Evolutionary conservation across 768 basidiomycete genomes (phyloP).

Genomic region (Podaxis pistillaris): DNA sequence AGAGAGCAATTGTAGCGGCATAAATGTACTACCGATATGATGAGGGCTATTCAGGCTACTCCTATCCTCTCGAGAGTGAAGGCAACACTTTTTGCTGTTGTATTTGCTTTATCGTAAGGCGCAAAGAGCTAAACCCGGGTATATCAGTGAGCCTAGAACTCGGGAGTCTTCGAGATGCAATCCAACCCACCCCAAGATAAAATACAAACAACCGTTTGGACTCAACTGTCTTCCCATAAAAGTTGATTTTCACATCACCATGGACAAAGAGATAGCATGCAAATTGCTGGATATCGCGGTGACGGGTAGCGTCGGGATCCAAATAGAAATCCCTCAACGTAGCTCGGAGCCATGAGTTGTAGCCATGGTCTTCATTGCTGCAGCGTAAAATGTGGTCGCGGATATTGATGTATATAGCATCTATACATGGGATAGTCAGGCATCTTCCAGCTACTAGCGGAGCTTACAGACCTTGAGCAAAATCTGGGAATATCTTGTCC

Average conservation of each 20-base stretch:
- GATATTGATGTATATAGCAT: background rate
- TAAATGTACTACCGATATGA: no score
- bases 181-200: background rate
- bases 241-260: background rate
- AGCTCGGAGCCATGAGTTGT: background rate
- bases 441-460: background rate
- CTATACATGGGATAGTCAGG: background rate
- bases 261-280: background rate
- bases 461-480: background rate
- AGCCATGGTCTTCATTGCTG: background rate
- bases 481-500: background rate
- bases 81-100: no score
- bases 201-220: background rate
- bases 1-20: no score
- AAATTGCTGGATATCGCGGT: background rate
- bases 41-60: no score
- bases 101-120: background rate
- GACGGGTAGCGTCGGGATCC: background rate
- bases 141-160: background rate
- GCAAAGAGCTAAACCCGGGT: background rate
- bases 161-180: background rate
- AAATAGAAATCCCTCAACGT: background rate
- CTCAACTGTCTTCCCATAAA: background rate
- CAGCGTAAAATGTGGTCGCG: background rate
- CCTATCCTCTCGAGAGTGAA: no score